phyloP scores from a whole-genome alignment of 768 basidiomycete genomes.

The Tephrocybe sp. region DNA sequence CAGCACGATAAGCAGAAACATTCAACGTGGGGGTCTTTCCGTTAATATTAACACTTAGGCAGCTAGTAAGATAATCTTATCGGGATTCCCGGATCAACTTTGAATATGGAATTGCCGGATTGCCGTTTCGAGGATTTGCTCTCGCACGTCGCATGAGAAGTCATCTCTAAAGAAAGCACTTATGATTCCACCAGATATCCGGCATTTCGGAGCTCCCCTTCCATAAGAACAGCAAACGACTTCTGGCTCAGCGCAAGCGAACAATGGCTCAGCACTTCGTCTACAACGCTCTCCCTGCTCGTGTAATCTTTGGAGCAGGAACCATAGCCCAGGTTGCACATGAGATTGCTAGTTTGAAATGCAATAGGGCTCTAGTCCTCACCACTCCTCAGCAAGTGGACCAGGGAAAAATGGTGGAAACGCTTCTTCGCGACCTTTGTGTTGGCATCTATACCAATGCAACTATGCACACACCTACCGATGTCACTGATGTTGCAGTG shows the following conservation, averaged over 20 bases:
- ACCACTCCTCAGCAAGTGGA: constrained; percentile 29
- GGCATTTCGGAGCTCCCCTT: neutral
- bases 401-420: constrained; percentile 23
- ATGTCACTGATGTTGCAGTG: constrained; percentile 34
- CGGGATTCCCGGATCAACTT: neutral
- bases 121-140: neutral
- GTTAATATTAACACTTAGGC: no score
- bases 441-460: constrained; percentile 36
- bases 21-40: no score
- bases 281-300: constrained; percentile 33
- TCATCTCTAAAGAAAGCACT: no score
- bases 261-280: constrained; percentile 33
- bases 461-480: constrained; percentile 37
- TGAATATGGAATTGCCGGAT: neutral
- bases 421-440: constrained; percentile 14
- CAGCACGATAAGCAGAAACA: no score
- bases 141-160: neutral
- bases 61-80: no score
- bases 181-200: neutral
- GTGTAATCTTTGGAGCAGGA: constrained; percentile 36
- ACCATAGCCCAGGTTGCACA: constrained; percentile 26
- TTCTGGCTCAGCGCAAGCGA: neutral
- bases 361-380: constrained; percentile 30
- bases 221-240: neutral
- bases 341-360: constrained; percentile 28